Base-by-base conservation (phyloP, 129 eudicot species). In the Centaurea solstitialis region DNA sequence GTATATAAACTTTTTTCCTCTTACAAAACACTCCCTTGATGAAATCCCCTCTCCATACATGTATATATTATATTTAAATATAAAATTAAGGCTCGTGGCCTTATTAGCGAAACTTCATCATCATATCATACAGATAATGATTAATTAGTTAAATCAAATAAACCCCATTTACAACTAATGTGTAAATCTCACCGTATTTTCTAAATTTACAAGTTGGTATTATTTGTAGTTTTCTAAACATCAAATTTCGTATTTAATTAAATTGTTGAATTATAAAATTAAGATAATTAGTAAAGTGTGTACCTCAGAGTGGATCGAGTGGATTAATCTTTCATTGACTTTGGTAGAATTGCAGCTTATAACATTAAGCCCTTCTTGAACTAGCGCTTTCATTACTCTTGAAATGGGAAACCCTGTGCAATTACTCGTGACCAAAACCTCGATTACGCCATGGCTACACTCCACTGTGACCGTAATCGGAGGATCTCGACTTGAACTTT, bases 261-360 rank as follows among this genome's bases (percentile, higher is more conserved):
- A 41, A 8, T 41, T 41, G 47, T 41, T 41, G 47, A 41, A 41
- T 50, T 50, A 50, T 50, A 17, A 78, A 41, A 26, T 26, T 26
- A 26, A 66, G 20, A 12, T 1, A 38, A 9, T 38, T 13, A 61
- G 26, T 26, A n/a, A 33, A 4, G n/a, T n/a, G 18, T 23, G 33
- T 81, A 87, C 91, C 91, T 87, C 79, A 18, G 70, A 71, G 70
- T 59, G 77, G 68, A 87, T 79, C 7, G 71, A 65, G 66, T 77
- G 77, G 80, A 81, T 57, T 9, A 84, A 30, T 50, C 78, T 74
- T 3, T 81, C 80, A 75, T 87, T 78, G 20, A 77, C 84, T 77
- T 41, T 81, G 9, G 91, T 79, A 13, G 80, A 81, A 70, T 59
- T 20, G 73, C 81, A 87, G 69, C 82, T 84, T 9, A 79, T 59